These are phyloP conservation scores for Coniferiporia weirii DNA, from an alignment of 1,284 basidiomycete genomes.

Conservation along the genomic window DNA sequence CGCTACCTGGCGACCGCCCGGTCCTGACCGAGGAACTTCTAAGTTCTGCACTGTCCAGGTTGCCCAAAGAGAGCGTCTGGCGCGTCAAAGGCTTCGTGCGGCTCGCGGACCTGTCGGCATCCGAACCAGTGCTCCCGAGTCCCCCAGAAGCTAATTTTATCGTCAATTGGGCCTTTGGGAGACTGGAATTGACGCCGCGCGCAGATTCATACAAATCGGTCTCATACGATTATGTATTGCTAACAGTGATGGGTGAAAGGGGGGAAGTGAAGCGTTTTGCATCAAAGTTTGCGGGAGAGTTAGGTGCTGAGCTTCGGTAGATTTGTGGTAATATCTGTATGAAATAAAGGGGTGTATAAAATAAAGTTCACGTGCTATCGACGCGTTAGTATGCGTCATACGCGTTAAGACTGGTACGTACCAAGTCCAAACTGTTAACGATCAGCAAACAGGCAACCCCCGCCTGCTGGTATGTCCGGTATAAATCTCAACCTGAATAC, in stretches of 20 bases:
- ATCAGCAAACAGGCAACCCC: not conserved
- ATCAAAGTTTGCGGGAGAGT: constrained; percentile 46
- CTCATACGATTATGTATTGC: constrained; percentile 37
- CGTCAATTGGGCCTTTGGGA: constrained; percentile 89
- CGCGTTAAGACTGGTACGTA: no score
- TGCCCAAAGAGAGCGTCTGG: constrained; percentile 70
- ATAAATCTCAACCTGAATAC: constrained; percentile 52
- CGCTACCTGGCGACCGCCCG: constrained; percentile 17
- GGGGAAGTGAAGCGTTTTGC: constrained; percentile 68
- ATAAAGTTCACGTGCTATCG: not conserved
- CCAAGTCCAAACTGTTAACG: no score
- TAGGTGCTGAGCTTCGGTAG: constrained; percentile 35
- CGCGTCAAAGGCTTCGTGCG: constrained; percentile 79
- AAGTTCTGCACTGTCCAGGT: constrained; percentile 37
- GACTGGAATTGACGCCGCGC: constrained; percentile 61
- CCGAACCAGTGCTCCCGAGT: no score
- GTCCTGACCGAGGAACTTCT: constrained; percentile 12
- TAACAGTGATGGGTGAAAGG: constrained; percentile 86
- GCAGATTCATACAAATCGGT: constrained; percentile 24
- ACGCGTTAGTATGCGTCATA: not conserved
- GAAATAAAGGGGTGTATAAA: not conserved
- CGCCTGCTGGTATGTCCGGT: not conserved
- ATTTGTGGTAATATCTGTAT: not conserved
- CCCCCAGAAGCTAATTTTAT: constrained; percentile 33
- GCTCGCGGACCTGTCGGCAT: constrained; percentile 29